Evolutionary conservation across 306 rosid genomes (phyloP).

Genomic region (Quercus berberidifolia): DNA sequence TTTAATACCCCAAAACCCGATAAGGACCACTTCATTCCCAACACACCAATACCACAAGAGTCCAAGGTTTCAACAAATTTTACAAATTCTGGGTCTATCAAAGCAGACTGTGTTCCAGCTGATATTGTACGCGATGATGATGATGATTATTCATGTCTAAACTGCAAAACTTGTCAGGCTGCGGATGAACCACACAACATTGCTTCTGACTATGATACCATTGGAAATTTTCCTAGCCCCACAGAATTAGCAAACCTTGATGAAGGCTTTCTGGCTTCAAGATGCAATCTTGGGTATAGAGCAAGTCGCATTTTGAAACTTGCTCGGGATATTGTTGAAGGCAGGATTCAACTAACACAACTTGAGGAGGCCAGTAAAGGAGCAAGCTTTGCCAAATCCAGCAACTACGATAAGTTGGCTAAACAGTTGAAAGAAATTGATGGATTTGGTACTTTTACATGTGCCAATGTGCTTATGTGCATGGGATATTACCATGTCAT

Average conservation of each 20-base stretch:
- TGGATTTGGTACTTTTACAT: constrained; percentile 54
- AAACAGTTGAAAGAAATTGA: constrained; percentile 41
- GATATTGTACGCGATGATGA: not conserved
- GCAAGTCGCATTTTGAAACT: constrained; percentile 41
- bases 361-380: constrained; percentile 40
- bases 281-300: constrained; percentile 55
- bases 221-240: constrained; percentile 49
- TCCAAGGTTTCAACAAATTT: constrained; percentile 15
- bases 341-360: constrained; percentile 32
- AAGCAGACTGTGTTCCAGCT: not conserved
- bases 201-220: too few species aligned
- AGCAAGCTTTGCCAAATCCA: constrained; percentile 18
- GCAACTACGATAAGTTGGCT: constrained; percentile 20
- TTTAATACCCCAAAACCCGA: constrained; percentile 5
- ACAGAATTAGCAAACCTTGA: constrained; percentile 41
- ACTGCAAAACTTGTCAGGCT: not conserved
- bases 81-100: not conserved
- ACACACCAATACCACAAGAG: constrained; percentile 39
- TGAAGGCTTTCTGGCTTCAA: constrained; percentile 31
- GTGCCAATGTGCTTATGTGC: constrained; percentile 55
- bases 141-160: constrained; percentile 11
- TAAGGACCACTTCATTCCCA: constrained; percentile 24
- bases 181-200: not conserved
- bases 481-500: constrained; percentile 52
- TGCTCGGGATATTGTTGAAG: constrained; percentile 41